Conservation (phyloP, 2,329 filamentous ascomycete genomes). For the Arthrocladium fulminans region DNA sequence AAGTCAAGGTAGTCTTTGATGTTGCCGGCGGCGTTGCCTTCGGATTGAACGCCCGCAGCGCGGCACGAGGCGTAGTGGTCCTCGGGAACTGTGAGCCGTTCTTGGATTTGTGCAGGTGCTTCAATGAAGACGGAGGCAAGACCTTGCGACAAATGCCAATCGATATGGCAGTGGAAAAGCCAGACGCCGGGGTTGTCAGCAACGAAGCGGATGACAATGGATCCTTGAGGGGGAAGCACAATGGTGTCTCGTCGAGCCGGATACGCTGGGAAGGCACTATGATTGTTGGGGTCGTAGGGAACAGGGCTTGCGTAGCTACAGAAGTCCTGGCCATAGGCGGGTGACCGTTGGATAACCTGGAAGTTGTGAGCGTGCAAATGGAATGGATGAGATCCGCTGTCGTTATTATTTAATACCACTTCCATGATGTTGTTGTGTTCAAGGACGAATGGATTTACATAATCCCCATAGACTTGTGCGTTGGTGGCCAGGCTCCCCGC, state of each 20-base stretch:
- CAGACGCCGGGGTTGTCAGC: conserved; percentile 35
- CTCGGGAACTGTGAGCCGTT: too few species aligned
- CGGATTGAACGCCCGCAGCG: too few species aligned
- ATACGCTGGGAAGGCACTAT: too few species aligned
- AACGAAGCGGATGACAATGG: conserved; percentile 33
- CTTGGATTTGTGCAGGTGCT: too few species aligned
- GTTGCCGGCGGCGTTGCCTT: too few species aligned
- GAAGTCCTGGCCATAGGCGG: too few species aligned
- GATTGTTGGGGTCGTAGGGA: too few species aligned
- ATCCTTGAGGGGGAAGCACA: conserved; percentile 30
- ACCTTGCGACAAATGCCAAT: conserved; percentile 25
- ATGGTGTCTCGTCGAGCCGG: conserved; percentile 34
- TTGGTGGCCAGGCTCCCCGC: conserved; percentile 40
- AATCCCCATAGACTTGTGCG: conserved; percentile 54
- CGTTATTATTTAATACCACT: conserved; percentile 37
- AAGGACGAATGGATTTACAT: conserved; percentile 46
- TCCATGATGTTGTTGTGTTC: conserved; percentile 34
- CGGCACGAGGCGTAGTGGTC: too few species aligned
- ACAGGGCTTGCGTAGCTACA: too few species aligned
- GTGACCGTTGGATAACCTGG: conserved; percentile 49
- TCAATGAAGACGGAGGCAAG: conserved; percentile 29
- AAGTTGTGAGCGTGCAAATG: conserved; percentile 54
- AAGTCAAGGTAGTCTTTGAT: too few species aligned
- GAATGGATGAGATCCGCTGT: conserved; percentile 40
- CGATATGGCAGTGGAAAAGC: conserved; percentile 31